A percentile compares a stretch with the other conserved stretches of the same genome.
Evolutionary conservation across 106 monocot genomes (phyloP).

Genomic region (Acorus gramineus): DNA sequence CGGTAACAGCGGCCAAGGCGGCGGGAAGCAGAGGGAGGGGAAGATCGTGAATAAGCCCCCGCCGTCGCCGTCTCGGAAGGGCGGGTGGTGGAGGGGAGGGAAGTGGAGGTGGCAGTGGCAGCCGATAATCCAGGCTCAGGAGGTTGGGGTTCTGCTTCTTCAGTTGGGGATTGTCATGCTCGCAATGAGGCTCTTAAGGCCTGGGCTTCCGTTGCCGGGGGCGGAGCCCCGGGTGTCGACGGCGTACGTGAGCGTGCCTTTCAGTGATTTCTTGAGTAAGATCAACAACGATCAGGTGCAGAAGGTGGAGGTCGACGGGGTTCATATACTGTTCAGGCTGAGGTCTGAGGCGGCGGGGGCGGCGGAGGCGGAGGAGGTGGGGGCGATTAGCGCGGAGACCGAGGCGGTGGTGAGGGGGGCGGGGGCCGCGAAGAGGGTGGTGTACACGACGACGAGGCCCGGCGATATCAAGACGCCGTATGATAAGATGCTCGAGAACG

Average conservation of each 20-base stretch:
- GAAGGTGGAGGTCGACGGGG: slow-evolving; percentile 97
- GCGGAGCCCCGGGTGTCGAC: slow-evolving; percentile 53
- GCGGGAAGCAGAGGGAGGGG: slow-evolving; percentile 9
- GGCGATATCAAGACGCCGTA: slow-evolving; percentile 93
- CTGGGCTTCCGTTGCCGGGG: slow-evolving; percentile 63
- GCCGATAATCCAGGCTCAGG: slow-evolving; percentile 73
- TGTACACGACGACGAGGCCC: slow-evolving; percentile 83
- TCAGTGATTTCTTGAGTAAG: slow-evolving; percentile 90
- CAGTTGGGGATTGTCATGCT: slow-evolving; percentile 86
- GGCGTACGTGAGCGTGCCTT: slow-evolving; percentile 66
- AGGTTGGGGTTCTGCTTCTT: slow-evolving; percentile 62
- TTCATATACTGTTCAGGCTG: slow-evolving; percentile 76
- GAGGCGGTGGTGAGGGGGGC: slow-evolving; percentile 40
- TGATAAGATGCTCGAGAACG: slow-evolving; percentile 94
- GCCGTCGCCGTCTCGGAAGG: slow-evolving; percentile 14
- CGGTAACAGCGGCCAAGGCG: slow-evolving; percentile 5
- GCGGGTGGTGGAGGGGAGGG: slow-evolving; percentile 53
- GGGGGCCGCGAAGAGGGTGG: slow-evolving; percentile 55
- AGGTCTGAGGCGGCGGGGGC: slow-evolving; percentile 19
- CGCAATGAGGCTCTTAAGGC: slow-evolving; percentile 72
- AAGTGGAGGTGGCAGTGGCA: slow-evolving; percentile 67
- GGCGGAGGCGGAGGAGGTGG: slow-evolving; percentile 21
- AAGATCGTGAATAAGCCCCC: slow-evolving; percentile 1
- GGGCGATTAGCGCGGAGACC: slow-evolving; percentile 21
- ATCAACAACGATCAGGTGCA: slow-evolving; percentile 71